phyloP scores from a whole-genome alignment of 805 yeast species.

The Limtongia smithiae region DNA sequence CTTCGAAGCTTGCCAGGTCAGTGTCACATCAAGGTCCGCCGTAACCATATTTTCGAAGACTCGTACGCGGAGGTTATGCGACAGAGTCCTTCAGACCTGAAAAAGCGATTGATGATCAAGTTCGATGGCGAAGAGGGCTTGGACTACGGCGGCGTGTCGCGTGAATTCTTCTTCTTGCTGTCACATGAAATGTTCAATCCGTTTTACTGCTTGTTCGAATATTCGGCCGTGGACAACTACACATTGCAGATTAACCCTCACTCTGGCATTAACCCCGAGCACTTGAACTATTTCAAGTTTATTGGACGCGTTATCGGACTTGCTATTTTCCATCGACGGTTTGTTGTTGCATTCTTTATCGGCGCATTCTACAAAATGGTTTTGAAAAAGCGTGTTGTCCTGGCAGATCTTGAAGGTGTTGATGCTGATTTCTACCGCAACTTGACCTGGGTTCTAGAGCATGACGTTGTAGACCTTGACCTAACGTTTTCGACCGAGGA shows the following conservation, averaged over 20 bases:
- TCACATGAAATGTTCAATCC: constrained; percentile 99
- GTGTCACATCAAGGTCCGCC: constrained; percentile 95
- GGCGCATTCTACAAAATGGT: constrained; percentile 98
- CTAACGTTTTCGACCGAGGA: constrained; percentile 82
- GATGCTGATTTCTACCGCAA: constrained; percentile 96
- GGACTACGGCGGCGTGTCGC: constrained; percentile 98
- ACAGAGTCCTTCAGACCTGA: constrained; percentile 96
- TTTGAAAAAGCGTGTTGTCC: constrained; percentile 86
- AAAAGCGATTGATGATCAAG: constrained; percentile 95
- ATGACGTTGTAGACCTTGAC: constrained; percentile 86
- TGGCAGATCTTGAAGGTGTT: constrained; percentile 98
- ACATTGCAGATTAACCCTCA: constrained; percentile 97
- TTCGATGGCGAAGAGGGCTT: constrained; percentile 99
- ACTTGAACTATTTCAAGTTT: constrained; percentile 93
- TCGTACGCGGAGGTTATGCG: constrained; percentile 98
- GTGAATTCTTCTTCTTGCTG: constrained; percentile 93
- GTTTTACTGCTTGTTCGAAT: constrained; percentile 93
- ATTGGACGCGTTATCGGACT: constrained; percentile 98
- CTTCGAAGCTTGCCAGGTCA: constrained; percentile 96
- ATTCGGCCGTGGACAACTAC: constrained; percentile 96
- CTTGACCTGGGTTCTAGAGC: constrained; percentile 91
- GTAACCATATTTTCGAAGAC: constrained; percentile 95
- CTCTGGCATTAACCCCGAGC: constrained; percentile 96
- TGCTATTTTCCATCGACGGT: constrained; percentile 97
- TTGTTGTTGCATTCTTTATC: constrained; percentile 95